Evolutionary conservation across 176 grass and related monocot genomes (phyloP), one percentile per base, ranked within the genome.

Genomic region (Melocanna baccifera): DNA sequence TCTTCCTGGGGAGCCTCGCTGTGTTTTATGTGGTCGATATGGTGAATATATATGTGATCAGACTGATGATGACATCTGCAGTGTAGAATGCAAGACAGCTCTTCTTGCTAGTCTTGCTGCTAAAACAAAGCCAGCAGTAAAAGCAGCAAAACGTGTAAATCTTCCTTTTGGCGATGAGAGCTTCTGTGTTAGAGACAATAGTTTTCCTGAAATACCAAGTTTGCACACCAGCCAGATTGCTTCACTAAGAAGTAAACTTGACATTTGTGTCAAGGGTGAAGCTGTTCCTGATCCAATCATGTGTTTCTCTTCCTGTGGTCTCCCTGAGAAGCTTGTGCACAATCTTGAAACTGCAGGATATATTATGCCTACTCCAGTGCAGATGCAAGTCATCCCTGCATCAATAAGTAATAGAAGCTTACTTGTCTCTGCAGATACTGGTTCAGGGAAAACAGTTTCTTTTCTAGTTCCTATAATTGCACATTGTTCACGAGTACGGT

Each of bases 371-470:
- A 92, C 93, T 75, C 93, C 96, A 79, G 90, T 99, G 59, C 96
- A 94, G 77, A 96, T 99, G 93, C 91, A 99, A 91, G 78, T 89
- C 37, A 96, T 99, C 81, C 93, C 96, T 92, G 85, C 91, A 58
- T 85, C 96, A 86, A 79, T 99, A 34, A 81, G 63, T 62, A 79
- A 86, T 28, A 94, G 88, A 87, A 94, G 88, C 87, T 70, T 94
- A 84, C 93, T 96, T 88, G 96, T 99, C 69, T 94, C 96, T 78
- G 89, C 93, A 67, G 86, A 90, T 53, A 96, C 93, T 89, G 89
- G 89, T 82, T 96, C 91, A 55, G 89, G 96, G 39, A 99, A 96
- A 87, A 96, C 93, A 46, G 90, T 84, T 84, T 92, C 89, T 81
- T 99, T 86, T 96, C 91, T 99, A 64, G 82, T 92, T 85, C 93